phyloP scores from a whole-genome alignment of 202 grass and related monocot species.

The Thinopyrum obtusiflorum region DNA sequence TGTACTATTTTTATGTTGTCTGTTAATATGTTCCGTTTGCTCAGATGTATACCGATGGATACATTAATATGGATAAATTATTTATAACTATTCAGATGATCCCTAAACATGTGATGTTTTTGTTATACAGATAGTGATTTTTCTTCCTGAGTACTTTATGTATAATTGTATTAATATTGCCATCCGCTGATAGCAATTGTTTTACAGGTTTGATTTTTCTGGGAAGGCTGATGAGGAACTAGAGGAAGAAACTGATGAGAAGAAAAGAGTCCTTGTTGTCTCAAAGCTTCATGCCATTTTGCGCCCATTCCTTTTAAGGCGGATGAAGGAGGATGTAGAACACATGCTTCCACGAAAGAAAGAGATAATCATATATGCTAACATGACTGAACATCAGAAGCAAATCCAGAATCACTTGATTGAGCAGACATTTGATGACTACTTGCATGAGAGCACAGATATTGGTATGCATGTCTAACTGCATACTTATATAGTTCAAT shows the following conservation, averaged over 20 bases:
- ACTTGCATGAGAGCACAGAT: conserved; percentile 59
- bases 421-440: conserved; percentile 68
- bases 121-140: not conserved
- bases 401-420: conserved; percentile 81
- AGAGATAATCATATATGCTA: conserved; percentile 97
- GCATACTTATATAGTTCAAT: not conserved
- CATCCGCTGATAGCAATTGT: not conserved
- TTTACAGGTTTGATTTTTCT: conserved; percentile 88
- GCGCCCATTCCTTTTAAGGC: conserved; percentile 90
- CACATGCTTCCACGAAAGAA: conserved; percentile 92
- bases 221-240: conserved; percentile 52
- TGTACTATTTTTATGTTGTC: too few species aligned
- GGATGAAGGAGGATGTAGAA: conserved; percentile 97
- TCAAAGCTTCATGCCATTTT: conserved; percentile 93
- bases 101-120: not conserved
- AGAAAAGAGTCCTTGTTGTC: conserved; percentile 76
- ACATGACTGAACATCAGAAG: conserved; percentile 87
- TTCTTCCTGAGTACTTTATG: not conserved
- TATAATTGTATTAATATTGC: conserved; percentile 11
- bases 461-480: conserved; percentile 34
- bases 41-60: not conserved
- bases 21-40: not conserved
- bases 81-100: not conserved
- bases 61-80: conserved; percentile 5
- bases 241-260: conserved; percentile 76